Conservation (phyloP, 208 protist genomes). For the Leishmania tarentolae region DNA sequence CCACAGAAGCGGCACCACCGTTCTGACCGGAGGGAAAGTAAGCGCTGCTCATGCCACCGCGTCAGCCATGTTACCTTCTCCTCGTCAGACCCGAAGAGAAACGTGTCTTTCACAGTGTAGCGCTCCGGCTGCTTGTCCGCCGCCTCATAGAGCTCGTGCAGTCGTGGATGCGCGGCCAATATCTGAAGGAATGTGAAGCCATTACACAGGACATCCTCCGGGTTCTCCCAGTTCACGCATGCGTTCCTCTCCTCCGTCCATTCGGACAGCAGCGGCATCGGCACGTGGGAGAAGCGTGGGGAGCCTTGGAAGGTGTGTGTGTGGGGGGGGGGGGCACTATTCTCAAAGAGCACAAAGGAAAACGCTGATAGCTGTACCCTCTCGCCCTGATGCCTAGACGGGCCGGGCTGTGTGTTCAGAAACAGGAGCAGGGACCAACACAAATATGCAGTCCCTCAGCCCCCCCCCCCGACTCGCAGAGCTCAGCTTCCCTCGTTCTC, state of each 20-base stretch:
- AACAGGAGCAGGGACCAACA: background rate
- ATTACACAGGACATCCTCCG: conserved; percentile 66
- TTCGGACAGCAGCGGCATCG: conserved; percentile 37
- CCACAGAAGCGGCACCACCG: conserved; percentile 82
- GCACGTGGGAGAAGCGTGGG: background rate
- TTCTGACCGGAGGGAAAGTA: conserved; percentile 45
- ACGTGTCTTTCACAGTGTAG: conserved; percentile 24
- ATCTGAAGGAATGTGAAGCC: conserved; percentile 82
- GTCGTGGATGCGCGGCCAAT: conserved; percentile 50
- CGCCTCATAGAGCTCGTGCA: conserved; percentile 41
- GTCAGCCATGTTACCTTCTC: conserved; percentile 36
- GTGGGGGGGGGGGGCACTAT: too few relatives aligned
- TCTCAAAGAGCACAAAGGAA: background rate
- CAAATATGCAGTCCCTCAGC: background rate
- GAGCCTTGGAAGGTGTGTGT: too few relatives aligned
- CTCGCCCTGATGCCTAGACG: background rate
- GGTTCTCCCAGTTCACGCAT: conserved; percentile 73
- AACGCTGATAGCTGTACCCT: too few relatives aligned
- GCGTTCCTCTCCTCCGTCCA: conserved; percentile 84
- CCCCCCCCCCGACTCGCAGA: background rate
- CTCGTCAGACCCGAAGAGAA: conserved; percentile 23
- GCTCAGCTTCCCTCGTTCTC: background rate
- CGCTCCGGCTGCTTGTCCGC: conserved; percentile 22
- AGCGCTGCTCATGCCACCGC: conserved; percentile 39
- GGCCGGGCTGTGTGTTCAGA: background rate